A percentile compares a stretch with the other conserved stretches of the same genome.
phyloP scores from a whole-genome alignment of 129 eudicot genomes.

The Kitagawia praeruptora region DNA sequence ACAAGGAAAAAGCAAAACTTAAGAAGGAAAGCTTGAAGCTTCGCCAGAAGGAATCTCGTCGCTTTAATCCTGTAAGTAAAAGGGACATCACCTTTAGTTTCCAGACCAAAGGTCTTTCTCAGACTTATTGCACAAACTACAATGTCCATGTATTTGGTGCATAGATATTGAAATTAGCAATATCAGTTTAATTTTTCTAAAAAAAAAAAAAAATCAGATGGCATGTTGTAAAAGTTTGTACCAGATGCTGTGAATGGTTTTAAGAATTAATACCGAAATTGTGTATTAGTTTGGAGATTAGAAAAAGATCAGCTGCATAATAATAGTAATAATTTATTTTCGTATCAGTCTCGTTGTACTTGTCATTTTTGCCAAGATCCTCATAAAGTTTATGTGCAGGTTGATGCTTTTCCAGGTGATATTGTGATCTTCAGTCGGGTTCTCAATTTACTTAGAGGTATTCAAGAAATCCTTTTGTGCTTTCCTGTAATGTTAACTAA shows the following conservation, averaged over 20 bases:
- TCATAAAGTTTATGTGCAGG: slow-evolving; percentile 38
- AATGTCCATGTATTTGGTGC: neutral
- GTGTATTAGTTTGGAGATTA: neutral
- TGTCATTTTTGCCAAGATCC: neutral
- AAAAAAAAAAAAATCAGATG: neutral
- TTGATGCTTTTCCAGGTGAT: slow-evolving; percentile 99
- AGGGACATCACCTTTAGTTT: neutral
- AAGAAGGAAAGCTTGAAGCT: slow-evolving; percentile 86
- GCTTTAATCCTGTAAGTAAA: slow-evolving; percentile 84
- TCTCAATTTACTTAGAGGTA: slow-evolving; percentile 94
- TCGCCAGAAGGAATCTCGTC: slow-evolving; percentile 67
- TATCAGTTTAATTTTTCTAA: neutral
- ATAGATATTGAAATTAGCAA: neutral
- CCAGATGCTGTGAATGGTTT: neutral
- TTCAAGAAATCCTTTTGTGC: slow-evolving; percentile 5
- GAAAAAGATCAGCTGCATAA: neutral
- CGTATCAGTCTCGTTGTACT: neutral
- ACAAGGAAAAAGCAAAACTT: slow-evolving; percentile 63
- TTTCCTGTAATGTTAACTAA: slow-evolving; percentile 6
- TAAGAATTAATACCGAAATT: neutral
- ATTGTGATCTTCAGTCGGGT: slow-evolving; percentile 87
- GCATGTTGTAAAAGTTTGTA: neutral
- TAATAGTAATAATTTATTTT: neutral
- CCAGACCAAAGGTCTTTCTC: neutral
- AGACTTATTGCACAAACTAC: neutral